Percentiles rank a stretch among this genome's conserved stretches.
phyloP scores from a whole-genome alignment of 73 alveolate species.

The Paramecium tetraurelia region DNA sequence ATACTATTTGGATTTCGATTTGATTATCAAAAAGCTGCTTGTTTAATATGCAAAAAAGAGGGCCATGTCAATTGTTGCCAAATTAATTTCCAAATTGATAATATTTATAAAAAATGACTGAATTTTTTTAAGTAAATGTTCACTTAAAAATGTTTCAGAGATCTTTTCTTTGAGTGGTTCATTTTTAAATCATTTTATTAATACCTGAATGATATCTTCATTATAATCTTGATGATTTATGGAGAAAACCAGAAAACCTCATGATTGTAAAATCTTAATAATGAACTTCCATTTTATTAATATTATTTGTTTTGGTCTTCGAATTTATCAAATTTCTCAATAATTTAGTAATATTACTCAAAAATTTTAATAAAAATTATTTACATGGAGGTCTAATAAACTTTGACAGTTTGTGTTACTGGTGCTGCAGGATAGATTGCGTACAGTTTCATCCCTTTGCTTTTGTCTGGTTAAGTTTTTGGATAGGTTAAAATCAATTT shows the following conservation, averaged over 20 bases:
- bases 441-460: slow-evolving; percentile 76
- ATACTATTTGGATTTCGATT: not conserved
- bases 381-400: not conserved
- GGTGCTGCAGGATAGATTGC: slow-evolving; percentile 95
- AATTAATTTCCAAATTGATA: not conserved
- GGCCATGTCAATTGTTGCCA: not conserved
- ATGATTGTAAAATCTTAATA: too few species aligned
- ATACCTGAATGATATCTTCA: not conserved
- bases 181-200: not conserved
- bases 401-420: slow-evolving; percentile 76
- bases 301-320: not conserved
- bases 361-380: not conserved
- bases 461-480: slow-evolving; percentile 75
- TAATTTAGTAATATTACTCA: not conserved
- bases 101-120: not conserved
- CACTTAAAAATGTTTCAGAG: not conserved
- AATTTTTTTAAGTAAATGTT: not conserved
- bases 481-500: slow-evolving; percentile 70
- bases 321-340: not conserved
- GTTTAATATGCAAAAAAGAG: not conserved
- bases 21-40: not conserved
- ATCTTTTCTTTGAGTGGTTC: not conserved
- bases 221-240: too few species aligned
- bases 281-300: too few species aligned
- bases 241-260: too few species aligned